Percentiles rank a stretch among this genome's conserved stretches.
phyloP scores from a whole-genome alignment of 2,329 filamentous ascomycete species.

The Alternaria sp. region DNA sequence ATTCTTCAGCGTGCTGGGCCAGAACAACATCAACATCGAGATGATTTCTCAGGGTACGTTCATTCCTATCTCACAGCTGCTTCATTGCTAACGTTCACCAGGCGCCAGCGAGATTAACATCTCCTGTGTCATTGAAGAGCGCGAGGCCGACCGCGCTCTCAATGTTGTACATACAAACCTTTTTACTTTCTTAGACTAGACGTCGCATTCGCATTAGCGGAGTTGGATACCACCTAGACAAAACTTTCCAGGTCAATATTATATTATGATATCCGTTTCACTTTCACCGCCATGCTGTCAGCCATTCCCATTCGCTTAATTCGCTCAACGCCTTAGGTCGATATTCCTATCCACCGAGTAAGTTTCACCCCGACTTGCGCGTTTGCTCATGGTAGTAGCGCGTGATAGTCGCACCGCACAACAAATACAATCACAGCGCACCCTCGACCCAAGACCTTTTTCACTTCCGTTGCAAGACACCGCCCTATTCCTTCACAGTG shows the following conservation, averaged over 20 bases:
- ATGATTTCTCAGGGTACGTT: constrained; percentile 95
- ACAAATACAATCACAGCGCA: background rate
- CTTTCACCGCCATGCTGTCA: background rate
- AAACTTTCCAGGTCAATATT: constrained; percentile 1
- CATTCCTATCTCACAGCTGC: background rate
- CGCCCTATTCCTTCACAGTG: background rate
- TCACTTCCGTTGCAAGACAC: background rate
- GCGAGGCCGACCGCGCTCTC: constrained; percentile 89
- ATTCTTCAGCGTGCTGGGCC: constrained; percentile 94
- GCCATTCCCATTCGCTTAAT: background rate
- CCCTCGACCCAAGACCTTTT: background rate
- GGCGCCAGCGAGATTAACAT: constrained; percentile 99
- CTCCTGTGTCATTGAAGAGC: constrained; percentile 92
- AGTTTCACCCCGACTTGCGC: constrained; percentile 5
- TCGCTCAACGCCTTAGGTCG: background rate
- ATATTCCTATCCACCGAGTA: background rate
- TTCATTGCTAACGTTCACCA: constrained; percentile 45
- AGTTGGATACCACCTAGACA: constrained; percentile 33
- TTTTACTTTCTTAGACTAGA: constrained; percentile 88
- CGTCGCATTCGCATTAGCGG: constrained; percentile 34
- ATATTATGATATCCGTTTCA: background rate
- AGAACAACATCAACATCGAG: constrained; percentile 95
- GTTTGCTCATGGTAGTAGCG: constrained; percentile 8
- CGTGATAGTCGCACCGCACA: background rate
- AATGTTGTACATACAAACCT: constrained; percentile 96